Percentiles rank a stretch among this genome's conserved stretches.
These are phyloP conservation scores for Pseudocercospora crystallina DNA, from an alignment of 2,329 filamentous ascomycete species.

Conservation along the genomic window DNA sequence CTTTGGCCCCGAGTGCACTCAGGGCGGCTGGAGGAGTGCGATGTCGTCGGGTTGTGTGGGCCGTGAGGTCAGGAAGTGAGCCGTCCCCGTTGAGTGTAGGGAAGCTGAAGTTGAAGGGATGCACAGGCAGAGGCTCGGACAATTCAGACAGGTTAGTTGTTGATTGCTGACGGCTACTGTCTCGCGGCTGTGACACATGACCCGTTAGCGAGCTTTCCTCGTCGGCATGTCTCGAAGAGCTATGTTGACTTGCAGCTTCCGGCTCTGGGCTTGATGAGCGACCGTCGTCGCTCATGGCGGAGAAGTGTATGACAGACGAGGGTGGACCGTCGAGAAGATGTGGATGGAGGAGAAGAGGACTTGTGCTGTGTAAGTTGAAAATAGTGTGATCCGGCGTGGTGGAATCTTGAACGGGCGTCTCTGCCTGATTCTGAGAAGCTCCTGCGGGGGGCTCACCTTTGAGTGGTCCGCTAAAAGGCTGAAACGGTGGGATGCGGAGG, in stretches of 20 bases:
- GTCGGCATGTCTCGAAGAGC: no score
- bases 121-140: not conserved
- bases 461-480: no score
- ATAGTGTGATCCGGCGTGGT: no score
- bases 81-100: slow-evolving; percentile 33
- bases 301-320: not conserved
- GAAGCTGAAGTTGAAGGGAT: slow-evolving; percentile 26
- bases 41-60: slow-evolving; percentile 12
- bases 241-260: not conserved
- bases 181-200: slow-evolving; percentile 17
- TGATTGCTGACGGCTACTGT: not conserved
- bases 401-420: no score
- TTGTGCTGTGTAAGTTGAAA: no score
- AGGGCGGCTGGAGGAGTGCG: slow-evolving; percentile 33
- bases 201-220: slow-evolving; percentile 9
- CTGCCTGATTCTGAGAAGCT: no score
- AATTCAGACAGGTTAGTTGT: no score
- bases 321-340: no score
- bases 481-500: no score
- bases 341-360: no score
- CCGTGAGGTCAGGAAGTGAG: slow-evolving; percentile 27
- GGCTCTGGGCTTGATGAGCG: not conserved
- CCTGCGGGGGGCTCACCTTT: no score
- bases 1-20: slow-evolving; percentile 27
- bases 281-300: not conserved